phyloP scores from a whole-genome alignment of 2,329 filamentous ascomycete species.

The Nemania abortiva region DNA sequence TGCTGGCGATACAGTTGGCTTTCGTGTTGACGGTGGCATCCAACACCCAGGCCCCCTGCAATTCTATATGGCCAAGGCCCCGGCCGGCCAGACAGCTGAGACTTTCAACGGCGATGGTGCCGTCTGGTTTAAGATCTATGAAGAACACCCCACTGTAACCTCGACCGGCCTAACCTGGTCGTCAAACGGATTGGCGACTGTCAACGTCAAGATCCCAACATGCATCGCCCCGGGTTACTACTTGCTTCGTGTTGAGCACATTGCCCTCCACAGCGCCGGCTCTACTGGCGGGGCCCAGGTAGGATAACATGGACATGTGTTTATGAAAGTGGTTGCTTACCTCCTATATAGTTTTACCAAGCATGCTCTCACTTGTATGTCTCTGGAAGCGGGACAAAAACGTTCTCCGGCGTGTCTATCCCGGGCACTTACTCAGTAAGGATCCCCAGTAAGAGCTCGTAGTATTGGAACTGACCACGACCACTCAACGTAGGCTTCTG shows the following conservation, averaged over 20 bases:
- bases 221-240: slow-evolving; percentile 52
- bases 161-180: slow-evolving; percentile 40
- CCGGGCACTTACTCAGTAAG: slow-evolving; percentile 48
- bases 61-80: slow-evolving; percentile 50
- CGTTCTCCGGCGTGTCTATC: slow-evolving; percentile 46
- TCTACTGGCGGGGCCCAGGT: slow-evolving; percentile 48
- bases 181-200: slow-evolving; percentile 38
- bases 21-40: slow-evolving; percentile 52
- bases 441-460: not conserved
- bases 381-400: slow-evolving; percentile 49
- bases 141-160: slow-evolving; percentile 45
- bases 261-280: slow-evolving; percentile 51
- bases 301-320: slow-evolving; percentile 11
- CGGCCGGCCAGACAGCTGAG: slow-evolving; percentile 44
- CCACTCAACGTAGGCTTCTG: slow-evolving; percentile 38
- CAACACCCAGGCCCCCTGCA: slow-evolving; percentile 48
- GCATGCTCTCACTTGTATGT: slow-evolving; percentile 50
- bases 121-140: slow-evolving; percentile 52
- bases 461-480: slow-evolving; percentile 2
- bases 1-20: slow-evolving; percentile 53
- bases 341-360: slow-evolving; percentile 48
- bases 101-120: slow-evolving; percentile 46
- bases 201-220: slow-evolving; percentile 49
- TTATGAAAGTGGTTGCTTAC: slow-evolving; percentile 10
- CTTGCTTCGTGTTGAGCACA: slow-evolving; percentile 53